Evolutionary conservation across 345 rosid species (phyloP).

Genomic region (Citrus mangshanensis): DNA sequence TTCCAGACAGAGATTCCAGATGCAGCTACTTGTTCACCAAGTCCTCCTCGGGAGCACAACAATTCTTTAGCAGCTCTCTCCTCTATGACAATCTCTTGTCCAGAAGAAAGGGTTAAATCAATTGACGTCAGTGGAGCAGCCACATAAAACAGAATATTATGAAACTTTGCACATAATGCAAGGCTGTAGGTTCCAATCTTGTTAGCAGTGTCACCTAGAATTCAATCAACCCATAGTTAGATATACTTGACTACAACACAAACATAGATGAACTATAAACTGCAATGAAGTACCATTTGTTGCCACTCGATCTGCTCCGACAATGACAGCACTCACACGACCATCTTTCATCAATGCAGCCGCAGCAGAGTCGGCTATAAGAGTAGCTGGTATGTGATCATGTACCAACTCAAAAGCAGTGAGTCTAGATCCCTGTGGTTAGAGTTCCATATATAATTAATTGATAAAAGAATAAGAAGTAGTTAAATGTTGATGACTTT

Average conservation of each 20-base stretch:
- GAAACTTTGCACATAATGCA: constrained; percentile 73
- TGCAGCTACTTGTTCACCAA: constrained; percentile 96
- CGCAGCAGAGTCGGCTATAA: constrained; percentile 90
- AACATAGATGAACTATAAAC: constrained; percentile 13
- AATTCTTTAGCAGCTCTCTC: constrained; percentile 80
- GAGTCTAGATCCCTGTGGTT: constrained; percentile 83
- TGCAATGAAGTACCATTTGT: constrained; percentile 59
- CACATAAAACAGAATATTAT: constrained; percentile 68
- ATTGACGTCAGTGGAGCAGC: constrained; percentile 93
- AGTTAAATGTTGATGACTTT: not conserved
- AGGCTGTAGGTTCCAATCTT: constrained; percentile 98
- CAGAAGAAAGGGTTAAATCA: constrained; percentile 75
- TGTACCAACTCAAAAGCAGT: constrained; percentile 95
- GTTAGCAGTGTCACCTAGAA: constrained; percentile 91
- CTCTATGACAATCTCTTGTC: constrained; percentile 74
- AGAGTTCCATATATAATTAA: not conserved
- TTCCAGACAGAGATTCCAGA: constrained; percentile 91
- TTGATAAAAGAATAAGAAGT: not conserved
- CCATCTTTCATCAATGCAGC: constrained; percentile 86
- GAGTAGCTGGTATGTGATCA: constrained; percentile 85
- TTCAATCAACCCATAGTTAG: constrained; percentile 1
- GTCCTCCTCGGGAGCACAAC: constrained; percentile 74
- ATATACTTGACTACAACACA: not conserved
- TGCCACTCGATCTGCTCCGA: constrained; percentile 96
- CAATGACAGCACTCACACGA: constrained; percentile 71